phyloP scores from a whole-genome alignment of 768 basidiomycete species.

The Boletus eberwhitei region DNA sequence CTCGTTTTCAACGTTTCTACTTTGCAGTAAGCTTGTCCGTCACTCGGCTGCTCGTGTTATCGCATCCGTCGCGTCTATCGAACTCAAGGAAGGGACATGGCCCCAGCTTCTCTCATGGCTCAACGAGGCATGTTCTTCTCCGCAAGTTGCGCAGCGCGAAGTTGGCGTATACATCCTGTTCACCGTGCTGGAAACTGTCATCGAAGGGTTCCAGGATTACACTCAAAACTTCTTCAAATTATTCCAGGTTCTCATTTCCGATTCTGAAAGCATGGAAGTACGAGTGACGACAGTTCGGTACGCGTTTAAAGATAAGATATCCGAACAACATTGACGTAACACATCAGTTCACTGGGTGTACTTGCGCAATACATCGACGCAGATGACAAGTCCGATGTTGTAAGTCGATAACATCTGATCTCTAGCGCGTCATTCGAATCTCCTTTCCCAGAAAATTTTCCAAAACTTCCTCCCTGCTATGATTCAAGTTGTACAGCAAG shows the following conservation, averaged over 20 bases:
- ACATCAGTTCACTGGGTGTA: constrained; percentile 74
- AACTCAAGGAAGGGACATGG: constrained; percentile 80
- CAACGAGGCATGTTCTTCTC: constrained; percentile 68
- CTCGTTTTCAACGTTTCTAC: constrained; percentile 2
- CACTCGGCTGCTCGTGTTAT: constrained; percentile 92
- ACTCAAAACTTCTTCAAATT: constrained; percentile 74
- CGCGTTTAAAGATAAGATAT: constrained; percentile 8
- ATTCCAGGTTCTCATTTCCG: constrained; percentile 66
- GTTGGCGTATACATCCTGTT: constrained; percentile 86
- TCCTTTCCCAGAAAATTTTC: constrained; percentile 64
- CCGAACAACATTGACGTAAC: constrained; percentile 2
- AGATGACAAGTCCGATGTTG: constrained; percentile 85
- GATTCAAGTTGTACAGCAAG: constrained; percentile 84
- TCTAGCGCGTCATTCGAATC: not conserved
- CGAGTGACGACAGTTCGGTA: constrained; percentile 85
- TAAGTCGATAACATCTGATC: constrained; percentile 37
- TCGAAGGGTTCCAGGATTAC: constrained; percentile 83
- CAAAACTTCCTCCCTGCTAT: constrained; percentile 84
- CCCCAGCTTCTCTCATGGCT: constrained; percentile 85
- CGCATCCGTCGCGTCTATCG: constrained; percentile 87
- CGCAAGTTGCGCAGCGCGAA: constrained; percentile 77
- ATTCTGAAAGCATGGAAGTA: constrained; percentile 87
- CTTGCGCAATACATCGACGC: constrained; percentile 89
- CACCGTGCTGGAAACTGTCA: constrained; percentile 88
- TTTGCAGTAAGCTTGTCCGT: constrained; percentile 76